Evolutionary conservation across 257 asterid genomes (phyloP).

Genomic region (Lycium ferocissimum): DNA sequence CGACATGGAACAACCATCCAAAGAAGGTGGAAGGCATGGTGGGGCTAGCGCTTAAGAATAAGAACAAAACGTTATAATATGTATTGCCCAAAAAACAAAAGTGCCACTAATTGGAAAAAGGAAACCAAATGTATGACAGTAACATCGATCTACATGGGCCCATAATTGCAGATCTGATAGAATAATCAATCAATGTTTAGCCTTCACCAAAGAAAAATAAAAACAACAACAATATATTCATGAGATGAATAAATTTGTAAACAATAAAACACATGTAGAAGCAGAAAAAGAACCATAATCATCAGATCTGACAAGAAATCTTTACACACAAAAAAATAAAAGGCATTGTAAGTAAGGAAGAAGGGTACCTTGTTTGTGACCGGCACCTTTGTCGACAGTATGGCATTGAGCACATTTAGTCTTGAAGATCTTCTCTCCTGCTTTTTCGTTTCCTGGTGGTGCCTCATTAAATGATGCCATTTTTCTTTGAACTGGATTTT

Average conservation of each 20-base stretch:
- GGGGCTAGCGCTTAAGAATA: too few relatives aligned
- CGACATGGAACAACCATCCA: too few relatives aligned
- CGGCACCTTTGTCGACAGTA: slow-evolving; percentile 87
- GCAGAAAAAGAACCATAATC: not conserved
- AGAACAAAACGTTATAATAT: too few relatives aligned
- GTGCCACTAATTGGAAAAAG: not conserved
- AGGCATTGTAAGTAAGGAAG: too few relatives aligned
- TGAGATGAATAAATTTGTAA: too few relatives aligned
- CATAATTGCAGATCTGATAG: not conserved
- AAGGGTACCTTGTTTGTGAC: slow-evolving; percentile 80
- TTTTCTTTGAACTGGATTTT: not conserved
- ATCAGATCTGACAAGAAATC: not conserved
- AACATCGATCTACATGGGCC: not conserved
- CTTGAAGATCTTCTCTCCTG: slow-evolving; percentile 71
- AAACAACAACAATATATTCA: too few relatives aligned
- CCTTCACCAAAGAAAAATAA: not conserved
- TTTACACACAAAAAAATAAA: too few relatives aligned
- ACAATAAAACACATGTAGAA: too few relatives aligned
- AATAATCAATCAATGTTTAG: not conserved
- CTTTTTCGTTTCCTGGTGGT: slow-evolving; percentile 60
- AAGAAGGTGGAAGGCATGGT: too few relatives aligned
- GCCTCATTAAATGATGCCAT: slow-evolving; percentile 79
- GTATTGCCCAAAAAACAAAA: too few relatives aligned
- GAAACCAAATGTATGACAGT: not conserved
- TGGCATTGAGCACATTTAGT: slow-evolving; percentile 91